Evolutionary conservation across 129 eudicot species (phyloP).

Genomic region (Helichrysum umbraculigerum): DNA sequence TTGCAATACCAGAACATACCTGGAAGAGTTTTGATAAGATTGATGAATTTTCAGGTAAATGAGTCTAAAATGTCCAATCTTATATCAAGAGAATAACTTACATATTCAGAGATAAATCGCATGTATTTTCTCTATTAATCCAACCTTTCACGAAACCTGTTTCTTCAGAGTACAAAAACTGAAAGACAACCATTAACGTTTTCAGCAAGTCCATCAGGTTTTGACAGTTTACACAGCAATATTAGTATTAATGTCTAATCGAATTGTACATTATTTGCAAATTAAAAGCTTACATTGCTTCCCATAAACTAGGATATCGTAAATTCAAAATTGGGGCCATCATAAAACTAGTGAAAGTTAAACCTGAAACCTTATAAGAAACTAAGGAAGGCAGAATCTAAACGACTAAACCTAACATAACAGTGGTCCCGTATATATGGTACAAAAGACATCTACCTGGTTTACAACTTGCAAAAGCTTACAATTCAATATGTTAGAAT

Average conservation of each 20-base stretch:
- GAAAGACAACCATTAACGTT: background rate
- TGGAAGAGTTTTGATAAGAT: background rate
- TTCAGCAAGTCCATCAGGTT: background rate
- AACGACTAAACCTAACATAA: constrained; percentile 1
- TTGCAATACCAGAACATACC: background rate
- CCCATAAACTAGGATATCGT: constrained; percentile 2
- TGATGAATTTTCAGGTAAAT: background rate
- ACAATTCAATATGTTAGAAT: background rate
- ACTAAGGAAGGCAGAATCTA: background rate
- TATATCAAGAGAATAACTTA: too few species aligned
- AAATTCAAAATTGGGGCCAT: constrained; percentile 3
- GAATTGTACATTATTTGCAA: background rate
- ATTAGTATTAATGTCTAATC: constrained; percentile 1
- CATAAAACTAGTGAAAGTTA: background rate
- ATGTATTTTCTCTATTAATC: background rate
- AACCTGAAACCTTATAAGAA: constrained; percentile 1
- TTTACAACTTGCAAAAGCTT: background rate
- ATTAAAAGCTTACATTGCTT: background rate
- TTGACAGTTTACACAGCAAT: background rate
- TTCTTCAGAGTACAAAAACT: background rate
- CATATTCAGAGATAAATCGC: too few species aligned
- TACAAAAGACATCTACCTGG: constrained; percentile 14
- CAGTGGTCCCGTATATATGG: constrained; percentile 7
- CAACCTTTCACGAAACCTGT: background rate
- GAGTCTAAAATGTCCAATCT: too few species aligned